Percentiles rank a stretch among this genome's conserved stretches.
These are phyloP conservation scores for sweet orange (Citrus sinensis) DNA, from an alignment of 345 rosid genomes.

Conservation along the genomic window DVS_A1.0 CM039165.1:9450501-9451000, in stretches of 20 bases:
- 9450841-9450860: no score
- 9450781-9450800: slow-evolving; percentile 32
- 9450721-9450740: slow-evolving; percentile 10
- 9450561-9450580: background rate
- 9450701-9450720: background rate
- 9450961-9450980: slow-evolving; percentile 18
- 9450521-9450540: slow-evolving; percentile 24
- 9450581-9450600: background rate
- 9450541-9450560: slow-evolving; percentile 20
- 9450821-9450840: slow-evolving; percentile 28
- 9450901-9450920: no score
- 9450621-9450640: no score
- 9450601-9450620: no score
- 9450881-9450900: no score
- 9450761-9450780: slow-evolving; percentile 26
- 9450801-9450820: slow-evolving; percentile 7
- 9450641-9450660: no score
- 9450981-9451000: slow-evolving; percentile 19
- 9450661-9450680: background rate
- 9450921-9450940: no score
- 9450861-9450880: no score
- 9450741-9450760: slow-evolving; percentile 26
- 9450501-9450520: slow-evolving; percentile 1
- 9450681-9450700: slow-evolving; percentile 13
- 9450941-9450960: slow-evolving; percentile 19